Evolutionary conservation across 2,329 filamentous ascomycete genomes (phyloP).

Genomic region (Microdochium trichocladiopsis): DNA sequence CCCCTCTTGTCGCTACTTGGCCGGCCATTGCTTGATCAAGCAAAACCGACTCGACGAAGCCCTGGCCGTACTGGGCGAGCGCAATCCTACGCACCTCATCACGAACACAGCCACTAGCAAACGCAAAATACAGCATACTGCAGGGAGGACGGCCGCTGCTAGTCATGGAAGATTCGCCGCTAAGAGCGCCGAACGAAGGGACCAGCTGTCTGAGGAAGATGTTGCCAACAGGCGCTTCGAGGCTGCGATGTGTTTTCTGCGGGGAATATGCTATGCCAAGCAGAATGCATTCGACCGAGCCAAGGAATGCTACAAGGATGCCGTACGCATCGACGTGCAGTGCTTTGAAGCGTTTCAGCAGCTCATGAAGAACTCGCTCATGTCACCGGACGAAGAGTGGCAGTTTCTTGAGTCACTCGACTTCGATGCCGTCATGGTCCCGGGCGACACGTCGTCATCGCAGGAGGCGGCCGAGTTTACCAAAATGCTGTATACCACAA

Average conservation of each 20-base stretch:
- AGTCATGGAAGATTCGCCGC: conserved; percentile 11
- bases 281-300: conserved; percentile 96
- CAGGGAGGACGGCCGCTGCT: conserved; percentile 10
- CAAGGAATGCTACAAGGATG: conserved; percentile 97
- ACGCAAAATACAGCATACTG: conserved; percentile 64
- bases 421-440: conserved; percentile 73
- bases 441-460: conserved; percentile 57
- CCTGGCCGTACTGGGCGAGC: conserved; percentile 77
- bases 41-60: conserved; percentile 88
- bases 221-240: conserved; percentile 76
- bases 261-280: conserved; percentile 91
- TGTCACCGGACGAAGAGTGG: conserved; percentile 86
- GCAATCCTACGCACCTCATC: conserved; percentile 87
- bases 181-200: conserved; percentile 14
- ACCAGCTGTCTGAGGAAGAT: conserved; percentile 52
- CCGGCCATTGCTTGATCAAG: conserved; percentile 90
- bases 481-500: conserved; percentile 91
- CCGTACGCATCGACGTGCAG: conserved; percentile 92
- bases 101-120: conserved; percentile 48
- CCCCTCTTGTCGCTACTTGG: conserved; percentile 84
- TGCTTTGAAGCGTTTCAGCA: conserved; percentile 98
- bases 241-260: conserved; percentile 93
- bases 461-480: conserved; percentile 92
- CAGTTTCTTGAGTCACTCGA: conserved; percentile 81
- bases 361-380: conserved; percentile 91